Conservation (phyloP, 345 rosid species). For the Geranium brycei region DNA sequence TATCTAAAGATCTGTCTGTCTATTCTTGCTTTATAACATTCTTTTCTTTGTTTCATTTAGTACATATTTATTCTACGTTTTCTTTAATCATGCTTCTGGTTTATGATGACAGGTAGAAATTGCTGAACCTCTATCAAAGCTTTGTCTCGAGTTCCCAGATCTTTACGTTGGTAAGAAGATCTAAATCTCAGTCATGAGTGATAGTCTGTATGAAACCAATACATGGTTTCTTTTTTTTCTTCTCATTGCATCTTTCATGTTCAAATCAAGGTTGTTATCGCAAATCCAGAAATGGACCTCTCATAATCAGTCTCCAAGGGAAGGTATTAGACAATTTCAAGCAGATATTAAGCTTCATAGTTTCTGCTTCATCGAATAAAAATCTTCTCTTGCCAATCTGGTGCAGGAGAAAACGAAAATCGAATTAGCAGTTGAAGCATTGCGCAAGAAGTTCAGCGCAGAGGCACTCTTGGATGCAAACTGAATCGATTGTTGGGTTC, state of each 20-base stretch:
- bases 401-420: slow-evolving; percentile 47
- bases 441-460: slow-evolving; percentile 39
- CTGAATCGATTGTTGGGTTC: background rate
- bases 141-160: slow-evolving; percentile 81
- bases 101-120: slow-evolving; percentile 48
- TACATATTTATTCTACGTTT: too few species aligned
- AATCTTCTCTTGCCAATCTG: too few species aligned
- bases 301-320: slow-evolving; percentile 49
- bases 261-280: slow-evolving; percentile 51
- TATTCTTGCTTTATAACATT: too few species aligned
- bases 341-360: background rate
- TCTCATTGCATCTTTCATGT: slow-evolving; percentile 13
- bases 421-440: slow-evolving; percentile 35
- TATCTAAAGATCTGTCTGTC: too few species aligned
- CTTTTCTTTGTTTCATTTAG: too few species aligned
- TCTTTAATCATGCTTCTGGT: background rate
- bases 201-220: too few species aligned
- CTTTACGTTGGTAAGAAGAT: slow-evolving; percentile 47
- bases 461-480: slow-evolving; percentile 31
- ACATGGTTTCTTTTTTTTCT: background rate
- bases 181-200: background rate
- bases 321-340: slow-evolving; percentile 36
- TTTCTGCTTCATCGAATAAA: too few species aligned
- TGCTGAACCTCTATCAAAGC: slow-evolving; percentile 67
- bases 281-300: slow-evolving; percentile 60